Conservation (phyloP, 164 flowering plant species). For the Kingdonia uniflora region DNA sequence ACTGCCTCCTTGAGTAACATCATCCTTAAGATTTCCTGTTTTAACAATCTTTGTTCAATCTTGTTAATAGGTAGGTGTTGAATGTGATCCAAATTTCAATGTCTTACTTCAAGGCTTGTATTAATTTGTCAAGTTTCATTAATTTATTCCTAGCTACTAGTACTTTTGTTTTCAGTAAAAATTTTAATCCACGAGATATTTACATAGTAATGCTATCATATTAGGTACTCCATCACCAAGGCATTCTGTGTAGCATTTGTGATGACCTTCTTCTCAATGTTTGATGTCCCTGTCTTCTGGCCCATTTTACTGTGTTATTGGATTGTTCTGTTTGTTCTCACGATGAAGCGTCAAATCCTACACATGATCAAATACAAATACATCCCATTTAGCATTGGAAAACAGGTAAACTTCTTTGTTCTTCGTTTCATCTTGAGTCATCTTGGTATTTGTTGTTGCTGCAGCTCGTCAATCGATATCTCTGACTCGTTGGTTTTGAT, state of each 20-base stretch:
- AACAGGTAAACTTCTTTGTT: constrained; percentile 38
- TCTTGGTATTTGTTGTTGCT: not conserved
- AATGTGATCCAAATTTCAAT: no score
- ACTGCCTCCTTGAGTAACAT: no score
- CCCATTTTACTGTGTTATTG: constrained; percentile 66
- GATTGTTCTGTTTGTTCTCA: constrained; percentile 62
- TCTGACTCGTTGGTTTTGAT: not conserved
- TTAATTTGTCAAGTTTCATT: no score
- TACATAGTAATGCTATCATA: no score
- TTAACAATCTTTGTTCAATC: no score
- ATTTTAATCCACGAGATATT: no score
- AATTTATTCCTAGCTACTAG: no score
- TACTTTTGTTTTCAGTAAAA: no score
- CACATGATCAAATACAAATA: constrained; percentile 77
- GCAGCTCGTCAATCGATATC: not conserved
- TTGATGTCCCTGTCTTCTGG: constrained; percentile 83
- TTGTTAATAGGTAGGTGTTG: no score
- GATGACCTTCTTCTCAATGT: constrained; percentile 67
- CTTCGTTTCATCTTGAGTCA: not conserved
- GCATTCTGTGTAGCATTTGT: constrained; percentile 61
- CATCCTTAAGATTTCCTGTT: no score
- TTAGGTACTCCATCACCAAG: constrained; percentile 67
- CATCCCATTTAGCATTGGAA: constrained; percentile 58
- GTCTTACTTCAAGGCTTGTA: no score
- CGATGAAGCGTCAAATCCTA: constrained; percentile 74